These are phyloP conservation scores for Naematelia encephala DNA, from an alignment of 768 basidiomycete genomes.

Conservation along the genomic window DNA sequence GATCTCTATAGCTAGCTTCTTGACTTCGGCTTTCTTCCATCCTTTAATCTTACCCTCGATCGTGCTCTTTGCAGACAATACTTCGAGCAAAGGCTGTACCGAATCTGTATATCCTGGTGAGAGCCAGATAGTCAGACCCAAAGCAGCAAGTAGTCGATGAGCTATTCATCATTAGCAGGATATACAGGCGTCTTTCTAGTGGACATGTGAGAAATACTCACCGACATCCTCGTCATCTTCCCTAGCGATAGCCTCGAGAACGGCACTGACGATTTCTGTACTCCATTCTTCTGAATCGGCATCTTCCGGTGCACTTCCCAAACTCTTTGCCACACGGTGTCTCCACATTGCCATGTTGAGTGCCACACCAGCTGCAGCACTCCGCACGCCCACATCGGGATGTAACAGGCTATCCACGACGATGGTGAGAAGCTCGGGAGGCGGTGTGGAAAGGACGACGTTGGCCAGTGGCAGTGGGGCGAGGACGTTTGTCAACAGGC, in stretches of 20 bases:
- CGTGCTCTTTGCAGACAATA: conserved; percentile 61
- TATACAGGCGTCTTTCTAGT: not conserved
- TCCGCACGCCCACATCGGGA: conserved; percentile 64
- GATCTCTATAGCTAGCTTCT: conserved; percentile 62
- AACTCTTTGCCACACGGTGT: conserved; percentile 62
- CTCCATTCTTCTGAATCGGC: conserved; percentile 77
- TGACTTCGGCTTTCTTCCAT: conserved; percentile 65
- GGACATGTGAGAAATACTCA: conserved; percentile 51
- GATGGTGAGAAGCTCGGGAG: conserved; percentile 42
- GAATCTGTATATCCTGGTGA: conserved; percentile 66
- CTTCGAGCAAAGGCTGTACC: conserved; percentile 62
- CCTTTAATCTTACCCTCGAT: conserved; percentile 54
- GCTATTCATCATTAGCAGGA: conserved; percentile 55
- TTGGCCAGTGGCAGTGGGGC: conserved; percentile 32
- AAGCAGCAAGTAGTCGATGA: conserved; percentile 73
- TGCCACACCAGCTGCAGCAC: conserved; percentile 74
- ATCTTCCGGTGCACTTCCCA: conserved; percentile 45
- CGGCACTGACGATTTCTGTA: conserved; percentile 73
- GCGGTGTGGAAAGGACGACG: conserved; percentile 21
- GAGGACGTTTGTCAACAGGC: conserved; percentile 48
- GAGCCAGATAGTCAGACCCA: conserved; percentile 71
- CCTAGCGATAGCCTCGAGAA: conserved; percentile 72
- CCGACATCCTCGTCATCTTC: conserved; percentile 80
- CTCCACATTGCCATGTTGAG: conserved; percentile 70
- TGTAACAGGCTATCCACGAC: conserved; percentile 69